Conservation (phyloP, 257 asterid species). For the Nicotiana paniculata region DNA sequence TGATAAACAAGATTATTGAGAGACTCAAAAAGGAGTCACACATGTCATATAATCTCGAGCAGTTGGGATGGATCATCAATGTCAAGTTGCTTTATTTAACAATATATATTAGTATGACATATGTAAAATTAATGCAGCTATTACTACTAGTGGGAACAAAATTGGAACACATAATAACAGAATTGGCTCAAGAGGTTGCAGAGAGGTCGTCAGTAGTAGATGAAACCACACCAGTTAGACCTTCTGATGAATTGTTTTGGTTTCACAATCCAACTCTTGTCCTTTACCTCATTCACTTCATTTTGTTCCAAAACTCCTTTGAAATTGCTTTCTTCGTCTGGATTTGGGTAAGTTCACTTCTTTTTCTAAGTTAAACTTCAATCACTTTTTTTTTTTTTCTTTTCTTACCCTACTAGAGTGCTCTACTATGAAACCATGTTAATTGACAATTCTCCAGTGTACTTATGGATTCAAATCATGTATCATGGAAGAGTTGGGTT, state of each 20-base stretch:
- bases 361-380: not conserved
- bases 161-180: conserved; percentile 74
- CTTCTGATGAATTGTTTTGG: conserved; percentile 84
- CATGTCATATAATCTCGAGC: too few relatives aligned
- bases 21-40: too few relatives aligned
- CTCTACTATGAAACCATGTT: not conserved
- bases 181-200: conserved; percentile 55
- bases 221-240: conserved; percentile 37
- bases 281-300: conserved; percentile 88
- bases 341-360: conserved; percentile 54
- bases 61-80: not conserved
- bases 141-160: conserved; percentile 77
- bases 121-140: conserved; percentile 33
- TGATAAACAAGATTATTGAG: too few relatives aligned
- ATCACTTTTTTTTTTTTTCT: not conserved
- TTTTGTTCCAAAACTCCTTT: conserved; percentile 80
- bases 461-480: conserved; percentile 83
- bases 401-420: not conserved
- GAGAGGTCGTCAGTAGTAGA: conserved; percentile 18
- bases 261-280: conserved; percentile 52
- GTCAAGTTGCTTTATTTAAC: not conserved
- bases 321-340: conserved; percentile 88
- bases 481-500: conserved; percentile 70
- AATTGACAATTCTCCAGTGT: conserved; percentile 26
- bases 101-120: not conserved